Evolutionary conservation across 306 rosid genomes (phyloP), one percentile per base, ranked within the genome.

Genomic region (Vigna unguiculata): DNA sequence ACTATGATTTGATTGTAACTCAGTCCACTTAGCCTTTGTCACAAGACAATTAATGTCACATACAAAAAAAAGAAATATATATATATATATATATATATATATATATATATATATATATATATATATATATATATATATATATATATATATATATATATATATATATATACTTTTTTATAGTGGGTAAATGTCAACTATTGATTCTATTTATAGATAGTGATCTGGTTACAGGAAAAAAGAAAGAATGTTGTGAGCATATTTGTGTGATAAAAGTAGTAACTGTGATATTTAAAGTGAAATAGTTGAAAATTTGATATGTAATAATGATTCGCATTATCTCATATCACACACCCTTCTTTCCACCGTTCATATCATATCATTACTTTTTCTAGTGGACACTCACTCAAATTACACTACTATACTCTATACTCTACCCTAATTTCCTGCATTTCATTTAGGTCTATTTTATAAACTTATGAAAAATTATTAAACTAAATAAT

Each of bases 221-320:
- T 38, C 13, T 40, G 45, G 13, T 9, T 9, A 0, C 0, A 9
- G 0, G 2, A 40, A 9, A 8, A 9, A 40, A 40, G 45, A 62
- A 64, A 1, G 14, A 47, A 34, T 34, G 25, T 17, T 48, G 17
- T 38, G 55, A 25, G 84, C 66, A 49, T 43, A 10, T 38, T 34
- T 55, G 15, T 32, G 66, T 80, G 45, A 36, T 69, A 68, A 59
- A 68, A 51, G 11, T 68, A 57, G 80, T 28, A 68, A 75, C 54
- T 47, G 38, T 67, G 61, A 24, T 20, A 6, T 78, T 32, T 19
- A 17, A 57, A 57, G 30, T 21, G 30, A 25, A n/a, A 36, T 21
- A 51, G 46, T 9, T 69, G 13, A 69, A 38, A n/a, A n/a, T 36
- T 55, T 34, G 22, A 15, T 53, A 55, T 22, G 13, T 4, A 20